phyloP scores from a whole-genome alignment of 2,329 filamentous ascomycete genomes.

The Aspergillus calidoustus region DNA sequence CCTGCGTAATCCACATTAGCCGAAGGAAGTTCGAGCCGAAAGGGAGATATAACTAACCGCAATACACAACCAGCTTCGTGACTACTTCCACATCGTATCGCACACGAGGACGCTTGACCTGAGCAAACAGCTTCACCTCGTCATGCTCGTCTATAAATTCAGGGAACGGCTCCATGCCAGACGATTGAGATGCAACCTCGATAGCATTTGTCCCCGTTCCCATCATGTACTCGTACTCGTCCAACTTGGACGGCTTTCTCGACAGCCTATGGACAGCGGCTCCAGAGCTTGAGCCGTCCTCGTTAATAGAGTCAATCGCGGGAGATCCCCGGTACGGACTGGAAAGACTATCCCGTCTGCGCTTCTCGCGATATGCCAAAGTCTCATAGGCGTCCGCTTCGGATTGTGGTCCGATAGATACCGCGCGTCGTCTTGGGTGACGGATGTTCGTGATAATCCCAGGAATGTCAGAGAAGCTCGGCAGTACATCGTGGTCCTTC shows the following conservation, averaged over 20 bases:
- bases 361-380: constrained; percentile 82
- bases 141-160: constrained; percentile 52
- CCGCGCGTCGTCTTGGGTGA: constrained; percentile 75
- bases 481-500: constrained; percentile 85
- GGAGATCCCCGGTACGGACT: constrained; percentile 36
- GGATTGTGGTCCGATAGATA: constrained; percentile 92
- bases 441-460: constrained; percentile 80
- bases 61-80: constrained; percentile 93
- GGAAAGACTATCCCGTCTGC: constrained; percentile 64
- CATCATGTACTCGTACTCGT: constrained; percentile 75
- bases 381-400: constrained; percentile 96
- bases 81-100: constrained; percentile 98
- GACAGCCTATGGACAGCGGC: constrained; percentile 44
- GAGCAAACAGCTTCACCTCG: constrained; percentile 81
- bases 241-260: constrained; percentile 55
- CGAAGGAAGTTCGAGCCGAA: neutral
- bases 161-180: constrained; percentile 31
- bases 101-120: constrained; percentile 82
- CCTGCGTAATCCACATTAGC: constrained; percentile 52
- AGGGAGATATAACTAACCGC: constrained; percentile 61
- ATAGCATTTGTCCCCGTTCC: constrained; percentile 60
- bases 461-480: constrained; percentile 84
- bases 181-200: constrained; percentile 36
- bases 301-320: constrained; percentile 29
- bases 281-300: constrained; percentile 31